Evolutionary conservation across 148 eudicot species (phyloP), one percentile per base, ranked within the genome.

Genomic region (Rhododendron vialii): DNA sequence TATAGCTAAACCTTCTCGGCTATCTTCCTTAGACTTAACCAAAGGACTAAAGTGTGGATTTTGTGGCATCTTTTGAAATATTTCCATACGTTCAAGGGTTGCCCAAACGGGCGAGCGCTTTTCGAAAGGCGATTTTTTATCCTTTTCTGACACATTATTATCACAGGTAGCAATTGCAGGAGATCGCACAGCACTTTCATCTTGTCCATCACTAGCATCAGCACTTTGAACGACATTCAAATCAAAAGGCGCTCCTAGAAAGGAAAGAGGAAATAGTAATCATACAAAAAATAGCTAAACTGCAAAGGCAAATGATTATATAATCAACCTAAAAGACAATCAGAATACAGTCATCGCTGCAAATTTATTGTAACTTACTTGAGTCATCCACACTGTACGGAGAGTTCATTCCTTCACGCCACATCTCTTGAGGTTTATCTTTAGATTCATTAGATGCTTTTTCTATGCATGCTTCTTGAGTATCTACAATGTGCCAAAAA

Each of bases 1-100:
- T 7, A 82, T 82, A 35, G 84, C 84, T 61, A 82, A 82, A 12
- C 84, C 84, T 82, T 82, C 84, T 9, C 74, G 84, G 41, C 28
- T 45, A 61, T 82, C 47, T 30, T 33, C 84, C 48, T 82, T 82
- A 38, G 9, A 36, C 18, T 24, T 17, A 24, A 8, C 28, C 74
- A 82, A 82, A 57, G 84, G 84, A 18, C 18, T 12, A 48, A 82
- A 82, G 84, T 82, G 84, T 36, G 84, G 84, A 22, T 24, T 28
- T 47, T 81, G 83, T 81, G 83, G 83, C 41, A 53, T 51, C 38
- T 26, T 81, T 53, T 53, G 17, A 33, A 82, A 82, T 82, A 82
- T 61, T 35, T 82, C 84, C 84, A 82, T 57, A 57, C 18, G 2
- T 82, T 59, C 84, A 82, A 82, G 48, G 47, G 73, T 35, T 38